Conservation (phyloP, 306 rosid genomes). For the Mimosa bimucronata region DNA sequence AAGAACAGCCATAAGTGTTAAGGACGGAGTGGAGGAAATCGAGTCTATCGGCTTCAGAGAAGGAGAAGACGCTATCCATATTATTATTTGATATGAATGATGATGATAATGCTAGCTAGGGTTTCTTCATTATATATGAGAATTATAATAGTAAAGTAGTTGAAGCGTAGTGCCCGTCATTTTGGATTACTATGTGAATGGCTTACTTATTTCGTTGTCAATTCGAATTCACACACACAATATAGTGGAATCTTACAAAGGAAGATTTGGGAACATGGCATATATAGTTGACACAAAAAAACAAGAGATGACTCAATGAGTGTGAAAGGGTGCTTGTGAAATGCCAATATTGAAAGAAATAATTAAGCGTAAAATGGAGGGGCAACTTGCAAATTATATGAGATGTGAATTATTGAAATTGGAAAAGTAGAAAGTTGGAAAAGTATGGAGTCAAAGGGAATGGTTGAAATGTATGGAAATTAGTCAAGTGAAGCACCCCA, state of each 20-base stretch:
- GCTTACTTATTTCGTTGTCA: not conserved
- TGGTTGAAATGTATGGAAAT: conserved; percentile 31
- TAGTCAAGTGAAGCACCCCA: conserved; percentile 52
- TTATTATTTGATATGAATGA: not conserved
- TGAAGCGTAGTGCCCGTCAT: not conserved
- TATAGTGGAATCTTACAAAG: not conserved
- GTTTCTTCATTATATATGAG: not conserved
- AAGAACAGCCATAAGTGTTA: conserved; percentile 51
- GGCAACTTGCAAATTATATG: not conserved
- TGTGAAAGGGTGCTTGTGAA: not conserved
- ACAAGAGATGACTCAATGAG: not conserved
- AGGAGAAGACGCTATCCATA: conserved; percentile 53
- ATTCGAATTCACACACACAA: not conserved
- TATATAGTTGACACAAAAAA: too few species aligned
- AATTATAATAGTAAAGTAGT: not conserved
- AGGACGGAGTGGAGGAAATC: conserved; percentile 42
- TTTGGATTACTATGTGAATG: not conserved
- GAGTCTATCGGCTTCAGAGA: conserved; percentile 42
- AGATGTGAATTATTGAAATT: not conserved
- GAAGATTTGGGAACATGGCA: not conserved
- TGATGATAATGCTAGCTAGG: conserved; percentile 1
- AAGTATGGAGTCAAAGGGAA: conserved; percentile 61
- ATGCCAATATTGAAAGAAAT: too few species aligned
- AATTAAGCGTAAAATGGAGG: not conserved
- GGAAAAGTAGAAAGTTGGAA: conserved; percentile 30